Evolutionary conservation across 345 rosid species (phyloP).

Genomic region (Cardamine occulta): DNA sequence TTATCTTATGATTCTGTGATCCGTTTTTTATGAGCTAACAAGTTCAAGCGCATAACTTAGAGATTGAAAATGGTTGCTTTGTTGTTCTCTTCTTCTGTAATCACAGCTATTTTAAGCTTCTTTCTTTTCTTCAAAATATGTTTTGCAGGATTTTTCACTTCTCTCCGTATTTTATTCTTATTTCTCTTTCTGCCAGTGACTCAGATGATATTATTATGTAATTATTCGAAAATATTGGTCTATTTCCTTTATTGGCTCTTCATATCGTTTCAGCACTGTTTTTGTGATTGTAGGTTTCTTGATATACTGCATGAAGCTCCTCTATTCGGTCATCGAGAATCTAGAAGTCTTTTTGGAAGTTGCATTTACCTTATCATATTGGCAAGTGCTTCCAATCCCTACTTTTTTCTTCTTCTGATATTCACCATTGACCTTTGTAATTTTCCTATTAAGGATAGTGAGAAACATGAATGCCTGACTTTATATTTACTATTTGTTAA

Average conservation of each 20-base stretch:
- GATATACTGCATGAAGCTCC: conserved; percentile 98
- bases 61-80: neutral
- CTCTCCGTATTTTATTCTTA: neutral
- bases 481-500: neutral
- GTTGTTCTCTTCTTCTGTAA: neutral
- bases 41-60: neutral
- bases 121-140: neutral
- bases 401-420: neutral
- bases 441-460: neutral
- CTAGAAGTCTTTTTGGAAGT: conserved; percentile 75
- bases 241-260: neutral
- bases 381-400: conserved; percentile 52
- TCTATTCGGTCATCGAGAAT: conserved; percentile 80
- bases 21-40: neutral
- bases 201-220: neutral
- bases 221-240: neutral
- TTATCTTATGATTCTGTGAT: neutral
- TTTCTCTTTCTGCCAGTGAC: conserved; percentile 4
- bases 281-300: conserved; percentile 61
- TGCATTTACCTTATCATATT: conserved; percentile 66
- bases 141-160: neutral
- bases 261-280: conserved; percentile 22
- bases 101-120: neutral
- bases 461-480: conserved; percentile 25
- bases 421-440: neutral